Base-by-base conservation (phyloP, 2,329 filamentous ascomycete genomes). In the Sporothrix dimorphospora region DNA sequence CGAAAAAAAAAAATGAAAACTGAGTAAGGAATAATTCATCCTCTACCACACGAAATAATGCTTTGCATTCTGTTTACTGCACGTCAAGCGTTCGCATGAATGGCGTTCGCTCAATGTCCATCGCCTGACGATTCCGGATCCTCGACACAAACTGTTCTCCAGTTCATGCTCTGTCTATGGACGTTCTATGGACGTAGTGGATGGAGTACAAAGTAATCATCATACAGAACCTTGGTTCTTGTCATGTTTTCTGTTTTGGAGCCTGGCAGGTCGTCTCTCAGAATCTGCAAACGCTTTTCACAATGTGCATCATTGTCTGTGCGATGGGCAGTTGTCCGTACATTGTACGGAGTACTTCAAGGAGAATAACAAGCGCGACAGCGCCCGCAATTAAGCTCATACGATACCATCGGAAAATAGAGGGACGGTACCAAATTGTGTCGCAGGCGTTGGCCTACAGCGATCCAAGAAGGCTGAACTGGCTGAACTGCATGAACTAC, bases 121-220 rank as follows among this genome's bases (percentile, higher is more conserved):
- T 67, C 65, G 57, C 27, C 65, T 45, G 65, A 21, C 19, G 45
- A 51, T 67, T 67, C 65, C 45, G 65, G 65, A 67, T 38, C 65
- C 14, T 12, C 45, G 65, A 27, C 40, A 65, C 21, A 27, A 47
- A 45, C 4, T 30, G 38, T 8, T 11, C 11, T 7, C 61, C 61
- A 65, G 57, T 16, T 34, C 30, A 34, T 3, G 30, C 6, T 3
- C 30, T 34, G 30, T 34, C n/a, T n/a, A n/a, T n/a, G n/a, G n/a
- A n/a, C n/a, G n/a, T n/a, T n/a, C n/a, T n/a, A n/a, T n/a, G n/a
- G n/a, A n/a, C n/a, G n/a, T n/a, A n/a, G n/a, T n/a, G n/a, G n/a
- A 34, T 6, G 30, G 53, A 8, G 53, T 19, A 19, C 27, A 14
- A 27, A 42, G 34, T 24, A 21, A 63, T 40, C 34, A 14, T 63